Conservation (phyloP, 2,329 filamentous ascomycete genomes). For the Apiospora malaysiana region DNA sequence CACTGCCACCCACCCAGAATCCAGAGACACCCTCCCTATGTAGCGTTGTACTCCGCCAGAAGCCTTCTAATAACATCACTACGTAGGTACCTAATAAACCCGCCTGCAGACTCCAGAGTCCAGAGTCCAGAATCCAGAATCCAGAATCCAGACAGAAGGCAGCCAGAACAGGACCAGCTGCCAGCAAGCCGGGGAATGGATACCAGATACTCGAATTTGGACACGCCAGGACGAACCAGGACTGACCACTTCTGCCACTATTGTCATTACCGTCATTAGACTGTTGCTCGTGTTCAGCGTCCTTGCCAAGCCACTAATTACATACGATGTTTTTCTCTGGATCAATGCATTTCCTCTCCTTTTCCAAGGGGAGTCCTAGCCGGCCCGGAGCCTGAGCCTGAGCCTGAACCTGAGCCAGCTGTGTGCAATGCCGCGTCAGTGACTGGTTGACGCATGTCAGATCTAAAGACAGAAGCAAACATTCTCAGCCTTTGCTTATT, state of each 20-base stretch:
- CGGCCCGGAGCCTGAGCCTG: no score
- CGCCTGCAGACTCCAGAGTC: no score
- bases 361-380: background rate
- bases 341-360: slow-evolving; percentile 3
- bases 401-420: no score
- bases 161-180: background rate
- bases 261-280: slow-evolving; percentile 7
- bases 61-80: background rate
- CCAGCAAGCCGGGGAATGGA: background rate
- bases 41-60: background rate
- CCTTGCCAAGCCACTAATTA: background rate
- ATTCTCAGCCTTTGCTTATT: background rate
- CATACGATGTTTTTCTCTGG: background rate
- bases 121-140: no score
- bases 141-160: no score
- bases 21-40: background rate
- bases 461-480: slow-evolving; percentile 14
- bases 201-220: no score
- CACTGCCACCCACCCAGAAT: slow-evolving; percentile 4
- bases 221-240: background rate
- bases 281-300: background rate
- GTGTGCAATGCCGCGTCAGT: background rate
- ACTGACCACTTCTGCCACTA: background rate
- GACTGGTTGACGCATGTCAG: slow-evolving; percentile 1
- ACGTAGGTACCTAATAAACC: background rate